Base-by-base conservation (phyloP, 2,329 filamentous ascomycete species). In the Pseudogymnoascus verrucosus region DNA sequence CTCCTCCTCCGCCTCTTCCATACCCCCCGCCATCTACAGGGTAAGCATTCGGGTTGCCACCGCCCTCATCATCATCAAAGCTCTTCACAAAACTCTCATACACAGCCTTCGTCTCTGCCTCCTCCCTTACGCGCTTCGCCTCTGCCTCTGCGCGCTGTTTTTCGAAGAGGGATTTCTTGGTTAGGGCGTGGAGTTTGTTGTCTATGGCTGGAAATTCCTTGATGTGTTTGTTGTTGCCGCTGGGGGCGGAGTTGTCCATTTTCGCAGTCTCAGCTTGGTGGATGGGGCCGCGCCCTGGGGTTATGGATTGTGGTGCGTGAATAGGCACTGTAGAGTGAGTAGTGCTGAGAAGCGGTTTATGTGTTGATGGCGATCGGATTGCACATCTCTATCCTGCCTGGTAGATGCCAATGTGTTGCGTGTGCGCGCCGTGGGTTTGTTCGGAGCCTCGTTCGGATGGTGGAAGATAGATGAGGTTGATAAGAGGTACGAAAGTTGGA, bases 81-180 rank as follows among this genome's bases (percentile, higher is more conserved):
- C 83, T 91, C 76, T 93, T 93, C 64, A 95, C 85, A 69, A 96
- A 96, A 68, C 93, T 91, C 69, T 91, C 86, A 74, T 93, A 90
- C 0, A 92, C 91, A 23, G 91, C 91, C 21, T 89, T 90, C 5
- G 90, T 96, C 77, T 96, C 93, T 68, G 89, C 91, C 71, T 89
- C 89, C 75, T 96, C 93, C 68, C 91, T 84, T 69, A 85, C 83
- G 65, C 90, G 87, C 78, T 96, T 96, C 23, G 91, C 91, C 79
- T 96, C 91, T 64, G 90, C 90, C 74, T 96, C 91, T 65, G 90
- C 90, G 75, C 90, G 91, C 74, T 96, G 90, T 70, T 88, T 88
- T 77, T 96, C 93, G 74, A 96, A 96, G 26, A 89, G 82, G 19
- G 91, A 96, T 73, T 95, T 90, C 76, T 93, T 95, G 66, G 87